Evolutionary conservation across 768 basidiomycete species (phyloP), one percentile per base, ranked within the genome.

Genomic region (Trametes villosa): DNA sequence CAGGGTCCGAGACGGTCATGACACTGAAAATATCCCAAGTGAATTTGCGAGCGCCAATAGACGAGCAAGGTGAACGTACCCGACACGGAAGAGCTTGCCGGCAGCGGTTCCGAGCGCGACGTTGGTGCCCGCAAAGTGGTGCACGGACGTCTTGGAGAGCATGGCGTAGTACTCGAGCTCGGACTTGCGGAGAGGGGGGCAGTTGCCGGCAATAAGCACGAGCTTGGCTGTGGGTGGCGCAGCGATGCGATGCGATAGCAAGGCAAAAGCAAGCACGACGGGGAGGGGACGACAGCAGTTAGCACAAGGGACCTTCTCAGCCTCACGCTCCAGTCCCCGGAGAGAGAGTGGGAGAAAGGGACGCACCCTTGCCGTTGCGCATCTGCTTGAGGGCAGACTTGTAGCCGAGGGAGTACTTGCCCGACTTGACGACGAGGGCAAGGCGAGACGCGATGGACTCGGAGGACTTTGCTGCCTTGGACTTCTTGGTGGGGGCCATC

Each of bases 81-180:
- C 96, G 62, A 98, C 96, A 68, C 96, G 94, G 92, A 98, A 99
- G 68, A 98, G 88, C 81, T 96, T 96, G 76, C 97, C 97, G 60
- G 97, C 96, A 76, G 97, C 97, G 51, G 97, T 99, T 59, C 97
- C 97, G 66, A 99, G 90, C 61, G 96, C 92, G 69, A 98, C 94
- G 75, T 99, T 99, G 65, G 95, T 95, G 65, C 97, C 97, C 65
- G 87, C 83, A 77, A 97, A 99, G 82, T 98, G 96, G 81, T 98
- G 97, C 58, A 98, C 96, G 59, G 92, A 87, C 59, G 96, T 98
- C 84, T 99, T 99, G 68, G 95, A 97, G 75, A 99, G 85, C 96
- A 97, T 97, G 80, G 95, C 97, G 75, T 98, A 99, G 84, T 98
- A 99, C 83, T 99, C 97, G 60, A 99, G 85, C 84, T 99, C 97